Evolutionary conservation across 805 yeast species (phyloP).

Genomic region (Nakazawaea pomicola): DNA sequence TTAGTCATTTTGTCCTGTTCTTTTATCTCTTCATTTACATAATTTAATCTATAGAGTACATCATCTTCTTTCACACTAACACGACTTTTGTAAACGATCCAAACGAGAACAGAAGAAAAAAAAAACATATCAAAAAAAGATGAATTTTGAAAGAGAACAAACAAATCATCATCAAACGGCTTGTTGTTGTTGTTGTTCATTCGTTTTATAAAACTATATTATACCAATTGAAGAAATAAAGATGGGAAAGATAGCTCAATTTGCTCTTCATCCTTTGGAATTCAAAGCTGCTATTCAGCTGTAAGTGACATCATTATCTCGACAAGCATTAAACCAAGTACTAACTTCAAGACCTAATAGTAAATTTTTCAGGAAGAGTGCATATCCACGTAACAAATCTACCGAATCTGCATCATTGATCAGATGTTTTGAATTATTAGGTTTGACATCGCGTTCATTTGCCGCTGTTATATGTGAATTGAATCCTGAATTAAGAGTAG

Average conservation of each 20-base stretch:
- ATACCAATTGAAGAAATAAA: neutral
- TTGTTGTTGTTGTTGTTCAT: no score
- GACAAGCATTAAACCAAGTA: neutral
- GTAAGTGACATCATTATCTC: slow-evolving; percentile 23
- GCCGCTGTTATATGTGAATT: slow-evolving; percentile 91
- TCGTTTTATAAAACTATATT: no score
- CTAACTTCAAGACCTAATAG: slow-evolving; percentile 16
- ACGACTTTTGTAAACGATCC: neutral
- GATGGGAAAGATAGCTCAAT: slow-evolving; percentile 59
- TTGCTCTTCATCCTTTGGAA: slow-evolving; percentile 68
- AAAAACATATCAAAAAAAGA: neutral
- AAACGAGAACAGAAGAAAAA: neutral
- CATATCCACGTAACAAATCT: slow-evolving; percentile 42
- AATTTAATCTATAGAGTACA: no score
- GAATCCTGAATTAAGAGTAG: slow-evolving; percentile 82
- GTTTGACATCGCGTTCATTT: slow-evolving; percentile 80
- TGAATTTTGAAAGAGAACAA: neutral
- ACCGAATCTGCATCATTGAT: slow-evolving; percentile 38
- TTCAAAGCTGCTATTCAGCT: slow-evolving; percentile 62
- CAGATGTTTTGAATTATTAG: slow-evolving; percentile 65
- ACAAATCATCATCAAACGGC: no score
- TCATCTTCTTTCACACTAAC: no score
- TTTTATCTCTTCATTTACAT: neutral
- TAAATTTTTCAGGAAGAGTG: slow-evolving; percentile 46
- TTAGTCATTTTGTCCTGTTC: neutral